A percentile compares a stretch with the other conserved stretches of the same genome.
Conservation (phyloP, 352 stramenopile genomes). For the Globisporangium paroecandrum region DNA sequence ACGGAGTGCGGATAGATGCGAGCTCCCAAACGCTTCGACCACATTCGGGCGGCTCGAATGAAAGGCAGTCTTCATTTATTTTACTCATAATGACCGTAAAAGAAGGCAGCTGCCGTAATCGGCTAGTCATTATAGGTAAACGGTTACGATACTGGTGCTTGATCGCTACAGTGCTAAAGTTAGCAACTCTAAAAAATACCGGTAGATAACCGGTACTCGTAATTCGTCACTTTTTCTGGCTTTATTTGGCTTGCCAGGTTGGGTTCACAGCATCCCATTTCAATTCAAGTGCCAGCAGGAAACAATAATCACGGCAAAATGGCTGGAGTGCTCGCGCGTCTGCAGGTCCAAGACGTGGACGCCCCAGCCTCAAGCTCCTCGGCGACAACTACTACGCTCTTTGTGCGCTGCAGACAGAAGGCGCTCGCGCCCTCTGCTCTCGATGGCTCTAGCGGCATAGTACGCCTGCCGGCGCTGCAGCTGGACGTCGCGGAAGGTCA, state of each 20-base stretch:
- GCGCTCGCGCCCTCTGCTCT: not conserved
- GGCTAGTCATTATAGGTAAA: too few relatives aligned
- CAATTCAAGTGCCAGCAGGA: too few relatives aligned
- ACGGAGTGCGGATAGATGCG: too few relatives aligned
- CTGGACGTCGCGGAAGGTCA: constrained; percentile 32
- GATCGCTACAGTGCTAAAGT: too few relatives aligned
- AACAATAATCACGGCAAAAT: not conserved
- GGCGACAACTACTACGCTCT: constrained; percentile 12
- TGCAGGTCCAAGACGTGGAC: constrained; percentile 26
- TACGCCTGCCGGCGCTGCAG: constrained; percentile 12
- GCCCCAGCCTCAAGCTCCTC: not conserved
- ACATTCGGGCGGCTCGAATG: too few relatives aligned
- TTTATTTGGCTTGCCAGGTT: not conserved
- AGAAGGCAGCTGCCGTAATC: too few relatives aligned
- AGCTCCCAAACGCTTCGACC: too few relatives aligned
- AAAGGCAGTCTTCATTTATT: too few relatives aligned
- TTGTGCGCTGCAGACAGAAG: constrained; percentile 24
- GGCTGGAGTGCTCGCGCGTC: constrained; percentile 17
- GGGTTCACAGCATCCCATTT: not conserved
- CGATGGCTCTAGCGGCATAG: not conserved
- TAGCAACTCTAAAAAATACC: not conserved
- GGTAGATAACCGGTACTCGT: not conserved
- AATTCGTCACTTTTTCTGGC: not conserved
- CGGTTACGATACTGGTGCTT: too few relatives aligned
- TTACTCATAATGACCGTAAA: too few relatives aligned